Evolutionary conservation across 2,329 filamentous ascomycete species (phyloP).

Genomic region (Arthroderma sp.): DNA sequence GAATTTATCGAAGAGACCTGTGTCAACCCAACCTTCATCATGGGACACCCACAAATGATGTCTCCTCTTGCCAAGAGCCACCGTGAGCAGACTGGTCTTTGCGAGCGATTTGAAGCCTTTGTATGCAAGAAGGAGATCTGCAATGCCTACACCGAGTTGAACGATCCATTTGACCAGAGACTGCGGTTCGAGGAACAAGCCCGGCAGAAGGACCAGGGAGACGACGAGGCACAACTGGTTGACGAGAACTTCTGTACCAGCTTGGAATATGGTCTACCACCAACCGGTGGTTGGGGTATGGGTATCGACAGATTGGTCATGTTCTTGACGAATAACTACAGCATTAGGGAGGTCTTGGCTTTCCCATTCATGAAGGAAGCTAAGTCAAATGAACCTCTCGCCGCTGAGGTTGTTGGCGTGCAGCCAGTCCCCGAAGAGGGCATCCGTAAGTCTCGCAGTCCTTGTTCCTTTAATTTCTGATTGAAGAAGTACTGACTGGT

Average conservation of each 20-base stretch:
- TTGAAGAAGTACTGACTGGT: neutral
- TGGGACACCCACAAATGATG: slow-evolving; percentile 77
- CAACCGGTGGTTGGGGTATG: slow-evolving; percentile 93
- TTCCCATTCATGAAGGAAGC: slow-evolving; percentile 99
- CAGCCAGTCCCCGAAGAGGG: slow-evolving; percentile 48
- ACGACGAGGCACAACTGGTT: slow-evolving; percentile 89
- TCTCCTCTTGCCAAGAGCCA: slow-evolving; percentile 94
- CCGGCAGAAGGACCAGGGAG: slow-evolving; percentile 86
- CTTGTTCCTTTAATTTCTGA: neutral
- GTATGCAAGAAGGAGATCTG: slow-evolving; percentile 95
- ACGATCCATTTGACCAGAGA: slow-evolving; percentile 90
- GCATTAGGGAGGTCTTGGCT: slow-evolving; percentile 86
- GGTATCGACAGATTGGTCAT: slow-evolving; percentile 88
- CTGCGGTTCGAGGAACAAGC: slow-evolving; percentile 90
- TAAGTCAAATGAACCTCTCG: slow-evolving; percentile 34
- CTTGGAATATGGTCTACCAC: slow-evolving; percentile 81
- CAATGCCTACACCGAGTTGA: slow-evolving; percentile 96
- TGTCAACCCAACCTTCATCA: slow-evolving; percentile 86
- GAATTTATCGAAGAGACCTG: slow-evolving; percentile 93
- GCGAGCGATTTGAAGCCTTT: slow-evolving; percentile 95
- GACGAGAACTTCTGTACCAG: slow-evolving; percentile 91
- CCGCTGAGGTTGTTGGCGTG: slow-evolving; percentile 51
- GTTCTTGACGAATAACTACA: slow-evolving; percentile 93
- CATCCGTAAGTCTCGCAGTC: slow-evolving; percentile 33
- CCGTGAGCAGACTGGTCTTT: slow-evolving; percentile 65